Evolutionary conservation across 192 early-diverging fungal species (phyloP).

Genomic region (Coemansia sp.): DNA sequence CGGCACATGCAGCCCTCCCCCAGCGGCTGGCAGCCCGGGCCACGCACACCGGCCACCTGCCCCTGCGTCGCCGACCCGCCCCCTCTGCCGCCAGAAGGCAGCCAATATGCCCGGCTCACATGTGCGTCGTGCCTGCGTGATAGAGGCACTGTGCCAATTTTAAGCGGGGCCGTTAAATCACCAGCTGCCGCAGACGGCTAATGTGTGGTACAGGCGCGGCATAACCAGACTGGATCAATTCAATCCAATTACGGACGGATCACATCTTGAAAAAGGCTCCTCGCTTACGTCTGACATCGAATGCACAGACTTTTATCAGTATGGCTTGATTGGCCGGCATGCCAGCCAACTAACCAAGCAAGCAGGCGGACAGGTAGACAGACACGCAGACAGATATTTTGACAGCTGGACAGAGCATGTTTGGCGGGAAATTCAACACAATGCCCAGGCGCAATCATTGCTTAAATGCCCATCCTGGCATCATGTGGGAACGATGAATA

Average conservation of each 20-base stretch:
- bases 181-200: not conserved
- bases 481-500: constrained; percentile 6
- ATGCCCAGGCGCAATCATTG: not conserved
- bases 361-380: no score
- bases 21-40: not conserved
- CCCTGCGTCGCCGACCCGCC: not conserved
- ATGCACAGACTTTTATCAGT: not conserved
- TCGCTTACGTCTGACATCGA: not conserved
- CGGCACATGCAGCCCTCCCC: not conserved
- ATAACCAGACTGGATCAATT: not conserved
- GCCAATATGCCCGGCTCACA: not conserved
- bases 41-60: not conserved
- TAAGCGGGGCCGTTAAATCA: not conserved
- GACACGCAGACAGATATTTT: no score
- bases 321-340: not conserved
- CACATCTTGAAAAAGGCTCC: not conserved
- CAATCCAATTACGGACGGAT: not conserved
- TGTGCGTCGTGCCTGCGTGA: not conserved
- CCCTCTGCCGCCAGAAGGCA: not conserved
- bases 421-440: not conserved
- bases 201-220: not conserved
- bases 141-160: constrained; percentile 1
- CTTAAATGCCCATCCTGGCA: constrained; percentile 5
- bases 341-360: no score
- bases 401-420: not conserved